Base-by-base conservation (phyloP, 805 yeast genomes). In the Myxozyma sirexii region DNA sequence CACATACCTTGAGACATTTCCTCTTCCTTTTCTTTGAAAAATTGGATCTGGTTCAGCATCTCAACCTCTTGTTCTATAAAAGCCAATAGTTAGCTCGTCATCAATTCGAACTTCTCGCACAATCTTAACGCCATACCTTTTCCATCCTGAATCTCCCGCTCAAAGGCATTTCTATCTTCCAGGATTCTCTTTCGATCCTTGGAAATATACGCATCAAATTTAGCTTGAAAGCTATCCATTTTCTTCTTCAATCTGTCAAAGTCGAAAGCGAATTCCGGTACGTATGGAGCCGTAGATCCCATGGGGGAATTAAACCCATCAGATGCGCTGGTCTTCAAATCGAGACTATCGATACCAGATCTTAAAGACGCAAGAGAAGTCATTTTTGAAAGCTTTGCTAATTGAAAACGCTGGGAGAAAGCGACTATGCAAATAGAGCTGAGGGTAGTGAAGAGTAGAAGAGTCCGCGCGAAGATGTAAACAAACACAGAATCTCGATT, bases 221-320 rank as follows among this genome's bases (percentile, higher is more conserved):
- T 71, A 24, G 67, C 66, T n/a, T 77, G 72, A 55, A 81, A 79
- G 21, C 60, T 68, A 31, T 73, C 76, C 74, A 81, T 74, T 50
- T 76, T 75, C 26, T 54, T 53, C 62, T 74, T 74, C 23, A 80
- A 57, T 24, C 41, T 73, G 17, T 74, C 77, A 60, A 79, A 79
- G 26, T 68, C 58, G 15, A 68, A 58, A 8, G 59, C 49, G 33
- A 69, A 67, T 42, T 59, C 51, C n/a, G 73, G 71, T 1, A 69
- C 59, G 7, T 49, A 29, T 5, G 59, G 60, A n/a, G 54, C 49
- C 10, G 43, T 17, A n/a, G 57, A 19, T 7, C 39, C 33, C 13
- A 21, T 24, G 5, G 63, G 56, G n/a, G 57, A 56, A 27, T 45
- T 35, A 7, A 37, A 15, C n/a, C 8, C 7, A 21, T 31, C 50